phyloP scores from a whole-genome alignment of 1,139 yeast species.

The Magnusiomyces ingens region DNA sequence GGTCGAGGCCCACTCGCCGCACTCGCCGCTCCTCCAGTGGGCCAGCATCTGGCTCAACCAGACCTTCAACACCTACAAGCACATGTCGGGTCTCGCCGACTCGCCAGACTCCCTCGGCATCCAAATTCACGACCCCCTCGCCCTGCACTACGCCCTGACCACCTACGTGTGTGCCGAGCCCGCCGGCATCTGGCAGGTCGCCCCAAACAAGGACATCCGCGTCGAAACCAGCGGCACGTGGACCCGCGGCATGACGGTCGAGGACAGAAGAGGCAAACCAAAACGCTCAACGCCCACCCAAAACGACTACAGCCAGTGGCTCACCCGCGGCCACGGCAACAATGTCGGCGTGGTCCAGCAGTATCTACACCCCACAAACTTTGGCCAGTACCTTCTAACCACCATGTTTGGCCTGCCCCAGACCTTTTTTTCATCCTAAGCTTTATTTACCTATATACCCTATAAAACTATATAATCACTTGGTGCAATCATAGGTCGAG shows the following conservation, averaged over 20 bases:
- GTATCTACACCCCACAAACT: conserved; percentile 19
- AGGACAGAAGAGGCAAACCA: conserved; percentile 33
- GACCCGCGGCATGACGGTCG: conserved; percentile 34
- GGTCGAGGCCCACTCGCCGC: conserved; percentile 14
- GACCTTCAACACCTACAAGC: conserved; percentile 29
- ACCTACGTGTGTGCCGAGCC: background rate
- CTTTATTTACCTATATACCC: too few relatives aligned
- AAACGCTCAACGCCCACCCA: conserved; percentile 19
- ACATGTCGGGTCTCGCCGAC: conserved; percentile 21
- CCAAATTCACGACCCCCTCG: conserved; percentile 38
- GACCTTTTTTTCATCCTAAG: background rate
- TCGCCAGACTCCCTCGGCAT: conserved; percentile 18
- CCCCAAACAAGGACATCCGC: conserved; percentile 30
- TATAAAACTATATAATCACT: background rate
- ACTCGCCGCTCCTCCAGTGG: conserved; percentile 34
- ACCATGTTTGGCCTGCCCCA: conserved; percentile 10
- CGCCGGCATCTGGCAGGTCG: conserved; percentile 25
- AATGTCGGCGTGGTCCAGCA: conserved; percentile 25
- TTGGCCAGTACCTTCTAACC: conserved; percentile 18
- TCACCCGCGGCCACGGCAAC: conserved; percentile 26
- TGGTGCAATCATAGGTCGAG: background rate
- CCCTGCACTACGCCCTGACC: conserved; percentile 32
- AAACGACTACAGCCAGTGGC: conserved; percentile 29
- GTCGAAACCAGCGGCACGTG: conserved; percentile 37
- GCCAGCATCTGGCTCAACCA: conserved; percentile 31